Evolutionary conservation across 306 rosid genomes (phyloP), one percentile per base, ranked within the genome.

Genomic region (Potentilla sterilis): DNA sequence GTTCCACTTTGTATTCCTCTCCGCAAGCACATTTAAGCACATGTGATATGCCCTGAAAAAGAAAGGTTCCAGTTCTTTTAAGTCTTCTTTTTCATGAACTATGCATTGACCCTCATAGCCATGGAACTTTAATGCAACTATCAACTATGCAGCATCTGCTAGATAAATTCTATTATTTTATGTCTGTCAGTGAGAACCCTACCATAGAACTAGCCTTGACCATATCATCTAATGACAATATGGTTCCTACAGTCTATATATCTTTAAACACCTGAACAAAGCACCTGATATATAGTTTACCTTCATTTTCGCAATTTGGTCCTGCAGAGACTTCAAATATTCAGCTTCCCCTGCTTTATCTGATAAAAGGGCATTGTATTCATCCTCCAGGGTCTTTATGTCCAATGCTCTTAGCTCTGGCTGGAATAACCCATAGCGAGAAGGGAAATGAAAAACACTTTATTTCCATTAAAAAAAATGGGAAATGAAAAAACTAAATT

Each of bases 21-120:
- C 97, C 97, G 52, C 98, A 94, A 79, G 90, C 80, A 83, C 98
- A 94, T 78, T 84, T 86, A 52, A 91, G 62, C 79, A 86, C 87
- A 28, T 78, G 93, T 83, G 83, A 78, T 70, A 91, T 86, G 67
- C 81, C 91, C 98, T 94, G 51, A 85, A 80, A 85, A 80, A 52
- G 73, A 43, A 71, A 44, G 67, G 74, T 49, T 21, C 55, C 10
- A 40, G 40, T 21, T 78, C n/a, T 22, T 14, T 44, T 37, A 37
- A 76, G 28, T 34, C 49, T 38, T 37, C 67, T 40, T 54, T 46
- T 55, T 49, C 41, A 72, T 11, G 24, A 72, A 7, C 21, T 5
- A 37, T 35, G 22, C 51, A 16, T n/a, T n/a, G 40, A 41, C 19
- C 28, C 47, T 34, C 82, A 43, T 16, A 63, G 54, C 42, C 62